Evolutionary conservation across 441 rosid genomes (phyloP).

Genomic region (Corymbia calophylla): DNA sequence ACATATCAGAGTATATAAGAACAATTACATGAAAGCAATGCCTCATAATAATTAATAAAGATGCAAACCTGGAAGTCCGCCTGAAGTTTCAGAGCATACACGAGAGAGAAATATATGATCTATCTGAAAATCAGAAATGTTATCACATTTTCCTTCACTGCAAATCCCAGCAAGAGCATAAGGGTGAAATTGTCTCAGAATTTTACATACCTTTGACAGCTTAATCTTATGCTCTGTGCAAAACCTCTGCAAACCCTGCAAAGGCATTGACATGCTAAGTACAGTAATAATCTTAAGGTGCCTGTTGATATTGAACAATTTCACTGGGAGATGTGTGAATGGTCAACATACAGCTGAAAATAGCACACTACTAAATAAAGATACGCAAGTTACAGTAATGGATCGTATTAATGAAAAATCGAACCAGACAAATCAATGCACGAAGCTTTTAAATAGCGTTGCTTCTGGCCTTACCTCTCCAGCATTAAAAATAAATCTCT

Average conservation of each 20-base stretch:
- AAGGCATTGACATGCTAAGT: not conserved
- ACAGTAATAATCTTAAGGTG: not conserved
- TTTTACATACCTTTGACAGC: conserved; percentile 61
- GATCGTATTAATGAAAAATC: not conserved
- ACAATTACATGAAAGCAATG: not conserved
- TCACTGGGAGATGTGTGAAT: not conserved
- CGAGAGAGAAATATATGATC: conserved; percentile 93
- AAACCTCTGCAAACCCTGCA: conserved; percentile 88
- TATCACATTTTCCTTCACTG: not conserved
- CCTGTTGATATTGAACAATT: not conserved
- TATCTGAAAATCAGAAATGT: conserved; percentile 38
- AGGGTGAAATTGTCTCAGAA: not conserved
- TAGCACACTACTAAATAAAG: not conserved
- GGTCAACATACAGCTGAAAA: not conserved
- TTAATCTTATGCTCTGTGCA: conserved; percentile 92
- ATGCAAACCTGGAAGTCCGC: conserved; percentile 86
- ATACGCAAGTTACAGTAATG: not conserved
- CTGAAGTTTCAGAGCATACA: conserved; percentile 92
- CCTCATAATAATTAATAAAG: not conserved
- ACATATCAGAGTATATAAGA: not conserved
- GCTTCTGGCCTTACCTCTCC: conserved; percentile 59
- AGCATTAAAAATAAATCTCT: conserved; percentile 87
- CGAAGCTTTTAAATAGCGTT: not conserved
- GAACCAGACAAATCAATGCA: not conserved
- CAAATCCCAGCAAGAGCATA: not conserved